Conservation (phyloP, 257 asterid genomes). For the Nicotiana undulata region DNA sequence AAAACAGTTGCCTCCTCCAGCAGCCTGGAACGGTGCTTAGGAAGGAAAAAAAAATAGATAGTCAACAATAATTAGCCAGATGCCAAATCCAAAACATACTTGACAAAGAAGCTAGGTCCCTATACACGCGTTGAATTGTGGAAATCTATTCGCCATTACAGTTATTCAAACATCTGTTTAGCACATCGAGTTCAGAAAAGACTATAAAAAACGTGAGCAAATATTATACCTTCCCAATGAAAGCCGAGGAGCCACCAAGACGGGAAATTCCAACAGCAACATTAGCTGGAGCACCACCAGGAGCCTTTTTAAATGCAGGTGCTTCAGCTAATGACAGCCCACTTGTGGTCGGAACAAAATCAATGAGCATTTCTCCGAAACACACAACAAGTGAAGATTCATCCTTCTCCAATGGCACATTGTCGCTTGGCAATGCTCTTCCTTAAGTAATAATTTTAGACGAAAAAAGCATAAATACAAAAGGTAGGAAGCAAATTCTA, state of each 20-base stretch:
- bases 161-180: neutral
- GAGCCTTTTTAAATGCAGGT: conserved; percentile 92
- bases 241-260: conserved; percentile 92
- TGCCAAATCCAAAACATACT: neutral
- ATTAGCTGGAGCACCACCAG: conserved; percentile 99
- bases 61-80: neutral
- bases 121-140: neutral
- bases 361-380: conserved; percentile 98
- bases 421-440: conserved; percentile 45
- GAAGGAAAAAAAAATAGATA: neutral
- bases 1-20: neutral
- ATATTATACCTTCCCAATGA: conserved; percentile 76
- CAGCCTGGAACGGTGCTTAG: neutral
- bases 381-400: conserved; percentile 79
- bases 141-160: neutral
- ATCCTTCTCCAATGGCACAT: conserved; percentile 41
- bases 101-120: neutral
- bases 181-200: neutral
- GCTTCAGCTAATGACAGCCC: conserved; percentile 92
- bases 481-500: neutral
- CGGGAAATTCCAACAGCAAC: conserved; percentile 99
- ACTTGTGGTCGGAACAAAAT: conserved; percentile 85
- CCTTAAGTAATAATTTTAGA: conserved; percentile 20
- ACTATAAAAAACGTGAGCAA: neutral
- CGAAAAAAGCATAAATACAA: neutral